Percentiles rank a stretch among this genome's conserved stretches.
These are phyloP conservation scores for Lactarius tabidus DNA, from an alignment of 768 basidiomycete species.

Conservation along the genomic window DNA sequence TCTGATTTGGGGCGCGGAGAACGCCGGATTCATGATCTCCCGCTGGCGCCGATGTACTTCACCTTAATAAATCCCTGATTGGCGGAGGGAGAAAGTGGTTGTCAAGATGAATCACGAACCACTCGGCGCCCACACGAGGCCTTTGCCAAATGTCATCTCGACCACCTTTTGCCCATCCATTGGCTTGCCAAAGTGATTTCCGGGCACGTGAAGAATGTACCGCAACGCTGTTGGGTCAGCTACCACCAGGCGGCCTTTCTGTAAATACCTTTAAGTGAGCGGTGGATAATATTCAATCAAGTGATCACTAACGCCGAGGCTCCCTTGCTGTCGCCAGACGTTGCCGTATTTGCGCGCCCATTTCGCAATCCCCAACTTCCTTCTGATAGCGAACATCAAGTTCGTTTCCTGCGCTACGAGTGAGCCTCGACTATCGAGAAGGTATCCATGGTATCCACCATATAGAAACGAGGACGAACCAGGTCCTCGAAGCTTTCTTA, in stretches of 20 bases:
- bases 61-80: constrained; percentile 10
- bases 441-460: background rate
- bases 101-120: constrained; percentile 16
- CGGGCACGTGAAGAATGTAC: constrained; percentile 30
- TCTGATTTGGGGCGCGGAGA: constrained; percentile 27
- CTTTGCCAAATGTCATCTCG: constrained; percentile 22
- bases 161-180: constrained; percentile 10
- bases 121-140: constrained; percentile 21
- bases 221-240: constrained; percentile 27
- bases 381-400: background rate
- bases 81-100: too few species aligned
- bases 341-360: constrained; percentile 27
- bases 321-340: constrained; percentile 24
- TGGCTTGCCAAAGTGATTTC: constrained; percentile 27
- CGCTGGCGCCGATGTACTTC: constrained; percentile 27
- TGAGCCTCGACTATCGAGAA: background rate
- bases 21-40: constrained; percentile 30
- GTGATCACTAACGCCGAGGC: constrained; percentile 24
- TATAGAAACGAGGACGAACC: background rate
- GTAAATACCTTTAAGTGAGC: constrained; percentile 14
- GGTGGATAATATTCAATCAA: background rate
- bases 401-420: background rate
- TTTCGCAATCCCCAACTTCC: constrained; percentile 27
- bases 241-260: background rate
- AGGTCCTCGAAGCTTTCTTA: background rate